A percentile compares a stretch with the other conserved stretches of the same genome.
These are phyloP conservation scores for Talaromyces wortmannii DNA, from an alignment of 495 filamentous ascomycete genomes.

Conservation along the genomic window DNA sequence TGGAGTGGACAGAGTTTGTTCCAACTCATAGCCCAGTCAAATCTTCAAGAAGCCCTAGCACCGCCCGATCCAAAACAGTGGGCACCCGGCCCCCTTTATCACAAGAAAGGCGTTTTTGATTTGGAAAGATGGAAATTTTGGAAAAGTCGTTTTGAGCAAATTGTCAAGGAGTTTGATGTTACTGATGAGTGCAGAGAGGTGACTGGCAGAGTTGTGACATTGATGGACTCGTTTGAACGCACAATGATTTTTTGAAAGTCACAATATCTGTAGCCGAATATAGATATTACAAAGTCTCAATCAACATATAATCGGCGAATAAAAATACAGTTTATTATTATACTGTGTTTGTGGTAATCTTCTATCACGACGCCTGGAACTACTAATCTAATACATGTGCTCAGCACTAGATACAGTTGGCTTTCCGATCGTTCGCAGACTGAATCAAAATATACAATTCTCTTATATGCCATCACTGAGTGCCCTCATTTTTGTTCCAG, in stretches of 20 bases:
- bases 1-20: background rate
- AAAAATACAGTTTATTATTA: no score
- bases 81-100: background rate
- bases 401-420: no score
- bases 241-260: background rate
- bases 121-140: background rate
- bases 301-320: no score
- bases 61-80: background rate
- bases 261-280: no score
- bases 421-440: no score
- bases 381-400: no score
- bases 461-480: no score
- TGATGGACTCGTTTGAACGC: background rate
- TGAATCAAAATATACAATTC: no score
- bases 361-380: no score
- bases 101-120: background rate
- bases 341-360: no score
- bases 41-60: background rate
- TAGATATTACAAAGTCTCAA: no score
- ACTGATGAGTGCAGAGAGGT: background rate
- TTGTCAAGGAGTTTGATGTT: background rate
- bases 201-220: background rate
- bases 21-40: background rate
- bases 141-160: background rate
- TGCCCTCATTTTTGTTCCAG: no score